phyloP scores from a whole-genome alignment of 1,139 yeast genomes.

The Nakaseomyces sp. region DNA sequence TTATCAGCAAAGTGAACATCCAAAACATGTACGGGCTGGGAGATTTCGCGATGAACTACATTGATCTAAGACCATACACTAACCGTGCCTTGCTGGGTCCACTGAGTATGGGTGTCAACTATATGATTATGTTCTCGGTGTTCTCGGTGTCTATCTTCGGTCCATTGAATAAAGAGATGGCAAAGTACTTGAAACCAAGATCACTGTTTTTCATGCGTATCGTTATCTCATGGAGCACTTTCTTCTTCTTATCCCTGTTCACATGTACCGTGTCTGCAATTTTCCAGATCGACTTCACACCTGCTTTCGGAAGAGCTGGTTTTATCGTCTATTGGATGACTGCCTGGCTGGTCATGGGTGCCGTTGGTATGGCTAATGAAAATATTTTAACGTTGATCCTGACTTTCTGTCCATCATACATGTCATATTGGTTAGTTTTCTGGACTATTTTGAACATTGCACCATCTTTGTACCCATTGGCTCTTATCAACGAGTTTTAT shows the following conservation, averaged over 20 bases:
- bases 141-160: conserved; percentile 52
- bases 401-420: conserved; percentile 39
- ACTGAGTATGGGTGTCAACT: conserved; percentile 67
- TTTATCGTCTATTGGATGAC: conserved; percentile 59
- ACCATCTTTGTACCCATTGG: conserved; percentile 49
- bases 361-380: conserved; percentile 59
- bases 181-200: conserved; percentile 37
- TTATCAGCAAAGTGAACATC: conserved; percentile 6
- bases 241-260: conserved; percentile 45
- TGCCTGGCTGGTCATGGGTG: conserved; percentile 49
- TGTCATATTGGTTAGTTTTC: conserved; percentile 52
- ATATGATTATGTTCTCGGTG: conserved; percentile 58
- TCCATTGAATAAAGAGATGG: conserved; percentile 43
- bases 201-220: conserved; percentile 45
- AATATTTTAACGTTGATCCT: conserved; percentile 43
- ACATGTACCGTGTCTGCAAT: conserved; percentile 54
- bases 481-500: conserved; percentile 44
- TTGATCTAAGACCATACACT: conserved; percentile 45
- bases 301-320: conserved; percentile 51
- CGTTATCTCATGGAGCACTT: conserved; percentile 39
- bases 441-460: conserved; percentile 54
- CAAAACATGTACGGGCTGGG: conserved; percentile 8
- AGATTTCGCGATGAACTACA: conserved; percentile 26
- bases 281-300: conserved; percentile 45
- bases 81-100: conserved; percentile 53